Conservation (phyloP, 2,329 filamentous ascomycete genomes). For the Cercospora beticola region DNA sequence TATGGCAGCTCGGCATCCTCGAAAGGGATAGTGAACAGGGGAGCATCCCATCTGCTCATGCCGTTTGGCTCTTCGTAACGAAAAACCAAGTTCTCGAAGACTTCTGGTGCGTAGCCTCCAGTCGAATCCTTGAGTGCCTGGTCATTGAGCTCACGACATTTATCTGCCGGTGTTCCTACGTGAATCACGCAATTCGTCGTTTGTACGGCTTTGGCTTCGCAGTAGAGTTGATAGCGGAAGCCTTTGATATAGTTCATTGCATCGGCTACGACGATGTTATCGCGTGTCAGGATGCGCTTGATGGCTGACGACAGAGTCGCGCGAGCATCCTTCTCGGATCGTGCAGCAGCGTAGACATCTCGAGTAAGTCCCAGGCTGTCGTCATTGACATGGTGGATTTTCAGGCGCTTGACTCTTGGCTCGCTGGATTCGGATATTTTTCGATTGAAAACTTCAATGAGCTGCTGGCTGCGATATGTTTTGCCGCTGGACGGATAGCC, state of each 20-base stretch:
- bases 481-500: slow-evolving; percentile 61
- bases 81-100: slow-evolving; percentile 78
- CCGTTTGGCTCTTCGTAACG: slow-evolving; percentile 83
- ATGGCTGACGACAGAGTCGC: slow-evolving; percentile 74
- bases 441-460: slow-evolving; percentile 62
- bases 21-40: slow-evolving; percentile 75
- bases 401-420: slow-evolving; percentile 54
- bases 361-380: slow-evolving; percentile 68
- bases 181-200: slow-evolving; percentile 75
- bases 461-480: slow-evolving; percentile 61
- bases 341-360: slow-evolving; percentile 72
- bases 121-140: slow-evolving; percentile 36
- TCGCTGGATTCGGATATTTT: slow-evolving; percentile 49
- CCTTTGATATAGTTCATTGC: slow-evolving; percentile 87
- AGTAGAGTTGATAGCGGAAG: slow-evolving; percentile 82
- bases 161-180: slow-evolving; percentile 56
- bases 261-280: slow-evolving; percentile 77
- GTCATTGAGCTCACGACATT: slow-evolving; percentile 63
- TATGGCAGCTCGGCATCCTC: slow-evolving; percentile 70
- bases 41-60: slow-evolving; percentile 82
- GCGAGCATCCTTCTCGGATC: slow-evolving; percentile 78
- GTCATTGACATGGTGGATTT: slow-evolving; percentile 73
- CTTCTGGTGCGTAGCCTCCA: slow-evolving; percentile 53
- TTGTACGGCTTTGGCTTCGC: slow-evolving; percentile 76
- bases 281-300: slow-evolving; percentile 69